Percentiles rank a stretch among this genome's conserved stretches.
These are phyloP conservation scores for Cephalotrichum gorgonifer DNA, from an alignment of 2,329 filamentous ascomycete species.

Conservation along the genomic window DNA sequence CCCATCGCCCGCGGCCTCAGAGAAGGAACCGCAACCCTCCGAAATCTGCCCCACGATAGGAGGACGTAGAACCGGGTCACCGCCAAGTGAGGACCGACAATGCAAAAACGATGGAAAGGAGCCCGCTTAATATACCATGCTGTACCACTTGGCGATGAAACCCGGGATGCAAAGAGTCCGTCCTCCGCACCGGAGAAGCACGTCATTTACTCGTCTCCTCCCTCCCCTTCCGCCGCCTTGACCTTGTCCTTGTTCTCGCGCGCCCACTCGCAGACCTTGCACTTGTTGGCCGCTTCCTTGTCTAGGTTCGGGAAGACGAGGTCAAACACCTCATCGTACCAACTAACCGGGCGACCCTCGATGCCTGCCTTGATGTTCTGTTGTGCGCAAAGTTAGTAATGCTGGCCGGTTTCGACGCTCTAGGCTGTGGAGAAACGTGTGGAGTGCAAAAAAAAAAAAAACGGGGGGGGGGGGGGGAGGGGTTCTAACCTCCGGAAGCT, in stretches of 20 bases:
- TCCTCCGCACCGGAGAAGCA: not conserved
- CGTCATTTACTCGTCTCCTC: not conserved
- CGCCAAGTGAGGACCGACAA: not conserved
- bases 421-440: not conserved
- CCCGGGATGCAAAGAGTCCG: not conserved
- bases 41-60: not conserved
- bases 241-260: slow-evolving; percentile 31
- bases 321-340: slow-evolving; percentile 91
- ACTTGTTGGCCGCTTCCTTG: slow-evolving; percentile 60
- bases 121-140: not conserved
- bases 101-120: not conserved
- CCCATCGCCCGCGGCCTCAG: too few relatives aligned
- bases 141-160: not conserved
- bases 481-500: slow-evolving; percentile 79
- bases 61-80: not conserved
- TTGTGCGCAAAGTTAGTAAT: slow-evolving; percentile 2
- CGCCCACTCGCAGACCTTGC: slow-evolving; percentile 51
- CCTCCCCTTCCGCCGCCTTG: slow-evolving; percentile 21
- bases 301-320: slow-evolving; percentile 81
- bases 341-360: slow-evolving; percentile 79
- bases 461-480: too few relatives aligned
- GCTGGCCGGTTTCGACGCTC: not conserved
- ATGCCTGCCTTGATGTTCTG: slow-evolving; percentile 98
- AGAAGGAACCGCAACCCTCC: too few relatives aligned
- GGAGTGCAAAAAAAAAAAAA: not conserved